A percentile compares a stretch with the other conserved stretches of the same genome.
Conservation (phyloP, 1,139 yeast genomes). For the Yamadazyma sp. region DNA sequence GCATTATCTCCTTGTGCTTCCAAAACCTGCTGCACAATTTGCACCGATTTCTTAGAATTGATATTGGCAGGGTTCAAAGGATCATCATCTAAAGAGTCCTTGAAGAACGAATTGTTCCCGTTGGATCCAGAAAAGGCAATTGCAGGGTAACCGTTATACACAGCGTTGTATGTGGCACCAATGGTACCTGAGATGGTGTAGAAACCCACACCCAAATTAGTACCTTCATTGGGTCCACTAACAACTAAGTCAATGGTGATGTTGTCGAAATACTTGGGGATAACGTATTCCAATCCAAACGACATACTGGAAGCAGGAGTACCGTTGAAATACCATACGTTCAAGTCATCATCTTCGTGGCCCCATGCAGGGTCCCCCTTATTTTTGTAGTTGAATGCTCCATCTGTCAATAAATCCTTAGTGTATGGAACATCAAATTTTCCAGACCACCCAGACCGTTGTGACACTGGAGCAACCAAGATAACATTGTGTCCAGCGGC, state of each 20-base stretch:
- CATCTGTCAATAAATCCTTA: conserved; percentile 39
- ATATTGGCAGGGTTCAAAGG: conserved; percentile 36
- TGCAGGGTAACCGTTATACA: conserved; percentile 44
- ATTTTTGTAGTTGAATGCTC: conserved; percentile 41
- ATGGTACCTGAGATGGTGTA: conserved; percentile 46
- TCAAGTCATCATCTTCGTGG: conserved; percentile 41
- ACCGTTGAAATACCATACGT: conserved; percentile 51
- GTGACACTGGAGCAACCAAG: conserved; percentile 57
- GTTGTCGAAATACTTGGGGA: conserved; percentile 38
- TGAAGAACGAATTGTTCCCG: conserved; percentile 42
- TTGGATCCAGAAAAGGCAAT: conserved; percentile 48
- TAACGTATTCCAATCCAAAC: conserved; percentile 41
- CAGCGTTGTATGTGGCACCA: conserved; percentile 45
- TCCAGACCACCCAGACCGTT: conserved; percentile 62
- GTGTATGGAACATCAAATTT: conserved; percentile 47
- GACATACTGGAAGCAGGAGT: conserved; percentile 48
- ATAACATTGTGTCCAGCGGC: conserved; percentile 56
- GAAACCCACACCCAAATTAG: conserved; percentile 40
- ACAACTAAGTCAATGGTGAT: conserved; percentile 42
- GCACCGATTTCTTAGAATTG: conserved; percentile 31
- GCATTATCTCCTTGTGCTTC: conserved; percentile 29
- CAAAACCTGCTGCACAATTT: conserved; percentile 34
- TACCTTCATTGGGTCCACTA: conserved; percentile 50
- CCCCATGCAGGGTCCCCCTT: conserved; percentile 51
- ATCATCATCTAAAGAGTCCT: conserved; percentile 36